These are phyloP conservation scores for Erythrobasidium hasegawianum DNA, from an alignment of 1,284 basidiomycete genomes.

Conservation along the genomic window DNA sequence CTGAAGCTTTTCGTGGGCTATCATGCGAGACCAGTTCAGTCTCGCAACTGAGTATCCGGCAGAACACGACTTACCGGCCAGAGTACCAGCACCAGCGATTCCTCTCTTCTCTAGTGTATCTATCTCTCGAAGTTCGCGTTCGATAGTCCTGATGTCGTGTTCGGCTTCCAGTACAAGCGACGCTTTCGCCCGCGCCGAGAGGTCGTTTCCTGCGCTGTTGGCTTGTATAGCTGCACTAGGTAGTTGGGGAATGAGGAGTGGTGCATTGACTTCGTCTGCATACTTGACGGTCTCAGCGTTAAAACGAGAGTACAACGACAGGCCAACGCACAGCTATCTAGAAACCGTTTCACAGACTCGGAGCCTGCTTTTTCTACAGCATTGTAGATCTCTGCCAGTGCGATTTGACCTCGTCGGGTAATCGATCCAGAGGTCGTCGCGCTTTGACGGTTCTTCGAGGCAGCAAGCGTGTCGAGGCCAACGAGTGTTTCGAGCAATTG, in stretches of 20 bases:
- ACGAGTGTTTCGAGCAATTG: constrained; percentile 43
- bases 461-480: constrained; percentile 33
- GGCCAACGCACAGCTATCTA: constrained; percentile 41
- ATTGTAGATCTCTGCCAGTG: constrained; percentile 33
- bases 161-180: constrained; percentile 44
- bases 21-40: not conserved
- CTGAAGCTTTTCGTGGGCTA: constrained; percentile 37
- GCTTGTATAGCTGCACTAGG: constrained; percentile 16
- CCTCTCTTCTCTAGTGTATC: constrained; percentile 39
- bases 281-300: no score
- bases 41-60: no score
- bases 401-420: constrained; percentile 34
- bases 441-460: constrained; percentile 19
- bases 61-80: constrained; percentile 36
- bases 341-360: constrained; percentile 43
- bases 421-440: constrained; percentile 33
- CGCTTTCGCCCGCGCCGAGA: constrained; percentile 38
- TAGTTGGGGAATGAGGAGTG: constrained; percentile 39
- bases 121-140: constrained; percentile 44
- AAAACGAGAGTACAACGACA: no score
- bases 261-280: constrained; percentile 45
- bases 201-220: constrained; percentile 12
- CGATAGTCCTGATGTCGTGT: constrained; percentile 41
- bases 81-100: constrained; percentile 41
- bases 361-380: constrained; percentile 37